These are phyloP conservation scores for Leishmania guyanensis DNA, from an alignment of 208 protist genomes.

Conservation along the genomic window DNA sequence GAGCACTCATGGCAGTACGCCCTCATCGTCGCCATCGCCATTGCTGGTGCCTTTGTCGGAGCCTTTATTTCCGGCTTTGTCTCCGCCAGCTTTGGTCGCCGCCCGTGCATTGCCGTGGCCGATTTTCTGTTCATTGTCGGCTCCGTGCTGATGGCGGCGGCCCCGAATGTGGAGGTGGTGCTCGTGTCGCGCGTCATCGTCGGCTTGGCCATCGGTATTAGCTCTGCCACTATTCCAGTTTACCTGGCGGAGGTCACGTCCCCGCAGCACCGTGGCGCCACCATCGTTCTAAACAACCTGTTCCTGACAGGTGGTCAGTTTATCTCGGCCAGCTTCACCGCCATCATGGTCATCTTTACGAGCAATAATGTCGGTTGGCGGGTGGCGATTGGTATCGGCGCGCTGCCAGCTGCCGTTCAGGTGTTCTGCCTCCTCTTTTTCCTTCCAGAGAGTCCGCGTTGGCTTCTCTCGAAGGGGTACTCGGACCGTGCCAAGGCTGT, in stretches of 20 bases:
- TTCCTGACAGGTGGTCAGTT: constrained; percentile 89
- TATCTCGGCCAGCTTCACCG: constrained; percentile 71
- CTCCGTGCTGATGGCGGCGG: constrained; percentile 74
- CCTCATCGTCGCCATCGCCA: constrained; percentile 88
- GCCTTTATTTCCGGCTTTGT: constrained; percentile 75
- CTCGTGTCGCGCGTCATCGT: constrained; percentile 85
- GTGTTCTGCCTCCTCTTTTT: constrained; percentile 79
- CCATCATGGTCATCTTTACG: constrained; percentile 76
- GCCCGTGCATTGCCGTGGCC: constrained; percentile 68
- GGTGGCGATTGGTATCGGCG: constrained; percentile 83
- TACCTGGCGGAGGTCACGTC: constrained; percentile 91
- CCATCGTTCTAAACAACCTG: constrained; percentile 91
- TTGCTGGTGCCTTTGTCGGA: constrained; percentile 86
- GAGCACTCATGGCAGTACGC: constrained; percentile 79
- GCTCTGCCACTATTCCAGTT: constrained; percentile 90
- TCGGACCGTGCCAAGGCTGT: constrained; percentile 48
- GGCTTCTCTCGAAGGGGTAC: constrained; percentile 66
- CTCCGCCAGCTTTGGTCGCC: constrained; percentile 72
- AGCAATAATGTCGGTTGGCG: constrained; percentile 87
- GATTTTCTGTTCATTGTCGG: constrained; percentile 85
- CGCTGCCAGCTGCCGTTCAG: constrained; percentile 79
- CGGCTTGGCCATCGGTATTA: constrained; percentile 86
- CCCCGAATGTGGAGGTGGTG: constrained; percentile 66
- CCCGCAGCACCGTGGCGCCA: constrained; percentile 69
- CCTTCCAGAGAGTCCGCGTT: constrained; percentile 89